A percentile compares a stretch with the other conserved stretches of the same genome.
Evolutionary conservation across 306 rosid species (phyloP).

Genomic region (Dalbergia oliveri): DNA sequence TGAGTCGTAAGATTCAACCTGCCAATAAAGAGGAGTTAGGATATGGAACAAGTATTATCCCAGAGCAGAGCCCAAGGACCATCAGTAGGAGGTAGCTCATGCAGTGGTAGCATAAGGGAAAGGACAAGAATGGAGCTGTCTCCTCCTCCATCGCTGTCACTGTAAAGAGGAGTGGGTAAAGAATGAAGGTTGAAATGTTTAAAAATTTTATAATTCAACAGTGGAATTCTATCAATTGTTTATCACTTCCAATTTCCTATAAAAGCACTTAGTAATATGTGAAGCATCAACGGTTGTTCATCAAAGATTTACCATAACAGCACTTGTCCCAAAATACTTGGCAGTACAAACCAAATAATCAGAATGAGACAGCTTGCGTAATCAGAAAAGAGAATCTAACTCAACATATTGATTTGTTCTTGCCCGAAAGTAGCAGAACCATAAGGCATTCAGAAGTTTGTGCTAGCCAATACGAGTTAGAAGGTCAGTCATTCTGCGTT

Average conservation of each 20-base stretch:
- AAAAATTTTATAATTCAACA: background rate
- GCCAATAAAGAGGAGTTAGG: background rate
- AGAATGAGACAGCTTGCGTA: slow-evolving; percentile 7
- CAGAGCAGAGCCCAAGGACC: background rate
- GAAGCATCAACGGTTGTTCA: slow-evolving; percentile 28
- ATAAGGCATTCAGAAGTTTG: slow-evolving; percentile 9
- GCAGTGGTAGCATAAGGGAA: background rate
- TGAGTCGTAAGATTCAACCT: background rate
- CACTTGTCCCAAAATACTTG: background rate
- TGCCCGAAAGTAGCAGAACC: slow-evolving; percentile 24
- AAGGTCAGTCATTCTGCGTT: slow-evolving; percentile 41
- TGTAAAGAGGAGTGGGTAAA: background rate
- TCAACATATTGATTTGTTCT: slow-evolving; percentile 29
- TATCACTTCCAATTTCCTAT: slow-evolving; percentile 13
- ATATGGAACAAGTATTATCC: background rate
- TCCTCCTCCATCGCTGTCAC: background rate
- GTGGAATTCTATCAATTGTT: slow-evolving; percentile 7
- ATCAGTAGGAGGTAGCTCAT: background rate
- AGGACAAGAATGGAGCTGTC: background rate
- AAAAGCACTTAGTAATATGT: background rate
- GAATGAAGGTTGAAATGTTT: slow-evolving; percentile 12
- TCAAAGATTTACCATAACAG: background rate
- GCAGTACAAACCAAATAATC: slow-evolving; percentile 1
- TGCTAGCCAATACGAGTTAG: slow-evolving; percentile 41
- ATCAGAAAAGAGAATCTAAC: slow-evolving; percentile 21